Percentiles rank a stretch among this genome's conserved stretches.
Conservation (phyloP, 139 green algal species). For the Coelastrella sp. region DNA sequence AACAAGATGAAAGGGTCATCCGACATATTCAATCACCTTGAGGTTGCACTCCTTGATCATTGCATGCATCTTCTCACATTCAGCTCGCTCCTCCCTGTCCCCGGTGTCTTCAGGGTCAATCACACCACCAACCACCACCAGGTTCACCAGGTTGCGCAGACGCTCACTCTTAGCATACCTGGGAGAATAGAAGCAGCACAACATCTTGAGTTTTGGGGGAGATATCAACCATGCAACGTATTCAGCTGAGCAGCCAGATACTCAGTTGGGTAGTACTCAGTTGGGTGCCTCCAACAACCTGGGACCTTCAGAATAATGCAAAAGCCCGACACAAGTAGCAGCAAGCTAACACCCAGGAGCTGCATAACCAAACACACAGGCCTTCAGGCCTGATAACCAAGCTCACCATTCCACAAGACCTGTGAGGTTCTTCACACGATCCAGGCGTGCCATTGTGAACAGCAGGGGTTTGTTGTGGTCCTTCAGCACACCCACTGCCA, state of each 20-base stretch:
- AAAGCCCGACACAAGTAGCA: neutral
- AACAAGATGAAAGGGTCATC: no score
- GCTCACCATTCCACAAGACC: slow-evolving; percentile 74
- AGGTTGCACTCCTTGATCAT: slow-evolving; percentile 77
- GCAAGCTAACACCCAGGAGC: neutral
- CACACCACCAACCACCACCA: slow-evolving; percentile 87
- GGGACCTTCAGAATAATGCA: no score
- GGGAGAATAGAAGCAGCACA: neutral
- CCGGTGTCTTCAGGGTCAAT: slow-evolving; percentile 69
- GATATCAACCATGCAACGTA: no score
- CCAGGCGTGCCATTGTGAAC: slow-evolving; percentile 89
- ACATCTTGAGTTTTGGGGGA: neutral
- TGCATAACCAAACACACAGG: neutral
- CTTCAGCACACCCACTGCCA: slow-evolving; percentile 64
- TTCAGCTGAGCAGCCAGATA: no score
- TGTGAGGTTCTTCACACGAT: slow-evolving; percentile 91
- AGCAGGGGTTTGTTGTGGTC: slow-evolving; percentile 83
- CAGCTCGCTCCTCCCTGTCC: slow-evolving; percentile 80
- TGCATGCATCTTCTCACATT: slow-evolving; percentile 82
- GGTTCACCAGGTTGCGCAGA: slow-evolving; percentile 79
- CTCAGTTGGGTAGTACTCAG: no score
- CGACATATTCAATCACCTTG: neutral
- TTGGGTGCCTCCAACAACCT: no score
- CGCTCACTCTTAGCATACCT: slow-evolving; percentile 68
- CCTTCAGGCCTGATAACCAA: no score